A percentile compares a stretch with the other conserved stretches of the same genome.
phyloP scores from a whole-genome alignment of 768 basidiomycete genomes.

The Suillus placidus region DNA sequence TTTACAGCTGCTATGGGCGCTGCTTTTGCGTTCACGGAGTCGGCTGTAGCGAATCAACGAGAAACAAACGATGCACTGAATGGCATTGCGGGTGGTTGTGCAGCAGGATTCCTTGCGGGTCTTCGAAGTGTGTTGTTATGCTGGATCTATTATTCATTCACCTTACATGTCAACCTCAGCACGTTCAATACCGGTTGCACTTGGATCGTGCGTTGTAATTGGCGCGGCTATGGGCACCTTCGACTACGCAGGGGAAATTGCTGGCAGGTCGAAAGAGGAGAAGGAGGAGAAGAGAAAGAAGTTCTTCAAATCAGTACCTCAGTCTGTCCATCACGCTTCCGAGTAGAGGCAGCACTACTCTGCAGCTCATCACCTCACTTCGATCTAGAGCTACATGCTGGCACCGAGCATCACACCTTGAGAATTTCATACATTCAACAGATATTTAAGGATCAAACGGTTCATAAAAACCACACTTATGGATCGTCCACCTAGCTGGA shows the following conservation, averaged over 20 bases:
- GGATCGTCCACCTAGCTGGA: neutral
- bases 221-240: conserved; percentile 82
- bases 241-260: conserved; percentile 73
- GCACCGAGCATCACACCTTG: neutral
- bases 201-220: conserved; percentile 77
- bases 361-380: conserved; percentile 13
- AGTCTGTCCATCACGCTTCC: conserved; percentile 35
- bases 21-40: conserved; percentile 82
- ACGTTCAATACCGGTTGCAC: conserved; percentile 80
- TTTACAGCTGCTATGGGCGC: conserved; percentile 83
- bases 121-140: conserved; percentile 61
- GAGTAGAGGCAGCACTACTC: conserved; percentile 22
- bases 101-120: conserved; percentile 91
- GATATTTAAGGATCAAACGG: neutral
- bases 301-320: conserved; percentile 79
- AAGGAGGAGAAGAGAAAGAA: conserved; percentile 71
- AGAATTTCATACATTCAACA: neutral
- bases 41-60: conserved; percentile 78
- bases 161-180: conserved; percentile 45
- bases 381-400: conserved; percentile 7
- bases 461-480: conserved; percentile 1
- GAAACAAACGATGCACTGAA: conserved; percentile 80
- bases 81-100: conserved; percentile 85
- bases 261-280: conserved; percentile 46
- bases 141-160: conserved; percentile 7